Base-by-base conservation (phyloP, 2,329 filamentous ascomycete species). In the Camillea tinctor region DNA sequence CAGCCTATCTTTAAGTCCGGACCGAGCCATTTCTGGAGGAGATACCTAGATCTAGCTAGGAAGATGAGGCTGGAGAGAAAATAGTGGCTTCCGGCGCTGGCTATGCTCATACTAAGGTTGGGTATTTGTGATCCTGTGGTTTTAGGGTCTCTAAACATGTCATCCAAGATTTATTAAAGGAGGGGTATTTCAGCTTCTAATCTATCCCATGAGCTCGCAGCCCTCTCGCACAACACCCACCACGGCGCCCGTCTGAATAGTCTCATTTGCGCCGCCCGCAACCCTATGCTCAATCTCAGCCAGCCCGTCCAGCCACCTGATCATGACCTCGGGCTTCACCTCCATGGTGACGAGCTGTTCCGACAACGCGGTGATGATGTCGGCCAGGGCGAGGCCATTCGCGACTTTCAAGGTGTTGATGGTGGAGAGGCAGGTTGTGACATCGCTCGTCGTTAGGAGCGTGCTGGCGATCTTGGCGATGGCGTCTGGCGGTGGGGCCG, bases 201-300 rank as follows among this genome's bases (percentile, higher is more conserved):
- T 22, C 54, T 66, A 71, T 58, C 69, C 66, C 76, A 79, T 79
- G 68, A 98, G 77, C 74, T 97, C 94, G 26, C 92, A 93, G 0
- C 95, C 95, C 58, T 86, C 90, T 62, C 95, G 83, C 50, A 99
- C 86, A 4, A 97, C 91, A 1, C 94, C 95, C 11, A 98, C 92
- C 52, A 97, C 82, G 0, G 93, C 95, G 6, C 95, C 94, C 0
- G 95, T 98, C 80, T 99, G 95, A 60, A 99, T 85, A 5, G 81
- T 79, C 78, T 99, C 95, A 60, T 88, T 93, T 1, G 91, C 93
- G 21, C 95, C 95, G 50, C 92, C 91, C 36, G 93, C 90, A 5
- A 99, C 80, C 63, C 95, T 83, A 76, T 96, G 96, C 79, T 99
- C 95, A 56, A 99, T 91, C 68, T 97, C 91, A 0, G 94, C 93